phyloP scores from a whole-genome alignment of 495 filamentous ascomycete species.

The Chaetomium cochliodes region DNA sequence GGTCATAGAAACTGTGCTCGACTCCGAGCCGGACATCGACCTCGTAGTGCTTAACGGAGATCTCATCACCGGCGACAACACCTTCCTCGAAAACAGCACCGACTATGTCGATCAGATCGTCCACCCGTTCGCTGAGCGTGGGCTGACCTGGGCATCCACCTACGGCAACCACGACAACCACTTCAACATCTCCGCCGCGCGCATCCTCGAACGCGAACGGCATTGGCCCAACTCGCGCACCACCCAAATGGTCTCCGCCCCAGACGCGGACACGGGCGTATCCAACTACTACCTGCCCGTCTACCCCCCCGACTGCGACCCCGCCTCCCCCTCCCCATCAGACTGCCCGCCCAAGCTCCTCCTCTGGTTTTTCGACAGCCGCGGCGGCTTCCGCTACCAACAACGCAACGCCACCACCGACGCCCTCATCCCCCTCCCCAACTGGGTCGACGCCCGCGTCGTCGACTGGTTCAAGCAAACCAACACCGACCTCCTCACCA shows the following conservation, averaged over 20 bases:
- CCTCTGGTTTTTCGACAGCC: constrained; percentile 76
- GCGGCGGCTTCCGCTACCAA: constrained; percentile 59
- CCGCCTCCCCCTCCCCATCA: neutral
- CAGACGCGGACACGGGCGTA: constrained; percentile 51
- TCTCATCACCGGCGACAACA: constrained; percentile 68
- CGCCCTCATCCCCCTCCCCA: constrained; percentile 36
- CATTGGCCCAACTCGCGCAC: constrained; percentile 56
- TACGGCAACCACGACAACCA: constrained; percentile 76
- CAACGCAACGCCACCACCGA: constrained; percentile 35
- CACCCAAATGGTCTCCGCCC: constrained; percentile 39
- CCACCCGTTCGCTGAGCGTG: constrained; percentile 50
- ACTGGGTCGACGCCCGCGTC: constrained; percentile 52
- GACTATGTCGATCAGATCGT: constrained; percentile 63
- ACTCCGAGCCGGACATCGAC: constrained; percentile 51
- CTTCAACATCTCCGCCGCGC: constrained; percentile 55
- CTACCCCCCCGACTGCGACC: constrained; percentile 34
- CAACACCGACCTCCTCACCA: constrained; percentile 41
- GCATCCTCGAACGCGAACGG: constrained; percentile 56
- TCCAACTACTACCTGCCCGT: constrained; percentile 67
- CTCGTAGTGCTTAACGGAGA: constrained; percentile 74
- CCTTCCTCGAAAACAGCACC: constrained; percentile 55
- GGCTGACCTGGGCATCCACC: constrained; percentile 62
- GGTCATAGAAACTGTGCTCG: constrained; percentile 61
- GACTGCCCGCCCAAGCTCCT: constrained; percentile 45
- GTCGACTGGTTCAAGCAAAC: constrained; percentile 60